phyloP scores from a whole-genome alignment of 108 stramenopile genomes.

The Pelagomonas calceolata region DNA sequence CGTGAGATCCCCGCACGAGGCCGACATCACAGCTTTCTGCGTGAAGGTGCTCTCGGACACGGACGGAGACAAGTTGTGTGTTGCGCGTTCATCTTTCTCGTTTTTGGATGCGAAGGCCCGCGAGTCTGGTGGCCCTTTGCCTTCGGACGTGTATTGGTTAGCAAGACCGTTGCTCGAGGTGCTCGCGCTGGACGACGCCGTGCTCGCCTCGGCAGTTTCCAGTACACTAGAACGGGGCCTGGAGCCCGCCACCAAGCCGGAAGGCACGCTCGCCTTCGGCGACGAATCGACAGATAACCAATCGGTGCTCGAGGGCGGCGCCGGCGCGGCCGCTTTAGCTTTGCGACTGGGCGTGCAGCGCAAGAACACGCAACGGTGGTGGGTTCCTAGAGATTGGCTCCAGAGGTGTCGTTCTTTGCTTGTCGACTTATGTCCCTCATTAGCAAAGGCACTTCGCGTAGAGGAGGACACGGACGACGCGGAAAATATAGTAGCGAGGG shows the following conservation, averaged over 20 bases:
- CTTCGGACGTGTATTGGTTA: not conserved
- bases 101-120: too few species aligned
- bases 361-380: not conserved
- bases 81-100: too few species aligned
- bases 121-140: not conserved
- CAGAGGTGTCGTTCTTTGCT: too few species aligned
- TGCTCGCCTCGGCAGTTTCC: not conserved
- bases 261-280: too few species aligned
- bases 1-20: not conserved
- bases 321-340: not conserved
- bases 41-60: not conserved
- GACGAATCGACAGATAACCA: too few species aligned
- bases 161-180: not conserved
- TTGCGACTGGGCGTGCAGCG: not conserved
- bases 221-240: not conserved
- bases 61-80: too few species aligned
- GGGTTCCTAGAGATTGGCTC: not conserved
- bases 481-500: not conserved
- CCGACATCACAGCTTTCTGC: not conserved
- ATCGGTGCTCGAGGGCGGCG: too few species aligned
- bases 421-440: too few species aligned
- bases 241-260: not conserved
- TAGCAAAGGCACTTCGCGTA: not conserved
- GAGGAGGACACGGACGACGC: not conserved
- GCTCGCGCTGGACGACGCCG: not conserved